Percentiles rank a stretch among this genome's conserved stretches.
These are phyloP conservation scores for Paecilomyces sp. DNA, from an alignment of 2,329 filamentous ascomycete genomes.

Conservation along the genomic window DNA sequence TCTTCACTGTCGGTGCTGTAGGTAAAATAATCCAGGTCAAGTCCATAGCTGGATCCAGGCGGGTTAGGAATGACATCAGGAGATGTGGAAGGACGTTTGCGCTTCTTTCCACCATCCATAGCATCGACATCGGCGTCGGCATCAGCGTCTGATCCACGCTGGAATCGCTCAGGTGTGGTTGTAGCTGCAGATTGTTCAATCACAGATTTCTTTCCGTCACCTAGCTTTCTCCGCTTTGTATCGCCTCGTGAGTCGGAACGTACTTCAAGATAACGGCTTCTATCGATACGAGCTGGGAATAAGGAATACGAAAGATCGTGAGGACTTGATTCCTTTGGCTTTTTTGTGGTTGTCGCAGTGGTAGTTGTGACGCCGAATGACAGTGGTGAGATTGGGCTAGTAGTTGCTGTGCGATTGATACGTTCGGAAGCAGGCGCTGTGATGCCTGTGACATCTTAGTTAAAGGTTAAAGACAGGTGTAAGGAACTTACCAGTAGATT, in stretches of 20 bases:
- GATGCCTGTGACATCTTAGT: neutral
- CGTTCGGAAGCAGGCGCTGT: constrained; percentile 11
- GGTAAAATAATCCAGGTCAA: constrained; percentile 32
- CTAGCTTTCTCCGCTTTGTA: constrained; percentile 1
- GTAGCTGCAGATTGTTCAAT: neutral
- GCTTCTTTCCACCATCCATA: constrained; percentile 20
- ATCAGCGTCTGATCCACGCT: neutral
- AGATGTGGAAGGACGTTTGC: constrained; percentile 28
- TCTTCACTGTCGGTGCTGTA: constrained; percentile 26
- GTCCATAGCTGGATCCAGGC: constrained; percentile 31
- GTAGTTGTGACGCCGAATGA: constrained; percentile 1
- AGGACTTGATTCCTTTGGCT: constrained; percentile 7
- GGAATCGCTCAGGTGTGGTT: neutral
- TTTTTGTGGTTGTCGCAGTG: neutral
- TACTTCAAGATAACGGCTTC: constrained; percentile 14
- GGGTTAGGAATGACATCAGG: constrained; percentile 37
- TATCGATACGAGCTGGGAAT: constrained; percentile 18
- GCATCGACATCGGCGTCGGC: neutral
- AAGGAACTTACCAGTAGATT: constrained; percentile 9
- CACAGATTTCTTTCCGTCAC: neutral
- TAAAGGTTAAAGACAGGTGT: neutral
- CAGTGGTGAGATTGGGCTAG: neutral
- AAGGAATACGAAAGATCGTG: constrained; percentile 19
- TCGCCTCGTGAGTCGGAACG: constrained; percentile 3
- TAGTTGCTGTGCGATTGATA: constrained; percentile 5